These are phyloP conservation scores for Aspergillus sp. DNA, from an alignment of 2,329 filamentous ascomycete species.

Conservation along the genomic window DNA sequence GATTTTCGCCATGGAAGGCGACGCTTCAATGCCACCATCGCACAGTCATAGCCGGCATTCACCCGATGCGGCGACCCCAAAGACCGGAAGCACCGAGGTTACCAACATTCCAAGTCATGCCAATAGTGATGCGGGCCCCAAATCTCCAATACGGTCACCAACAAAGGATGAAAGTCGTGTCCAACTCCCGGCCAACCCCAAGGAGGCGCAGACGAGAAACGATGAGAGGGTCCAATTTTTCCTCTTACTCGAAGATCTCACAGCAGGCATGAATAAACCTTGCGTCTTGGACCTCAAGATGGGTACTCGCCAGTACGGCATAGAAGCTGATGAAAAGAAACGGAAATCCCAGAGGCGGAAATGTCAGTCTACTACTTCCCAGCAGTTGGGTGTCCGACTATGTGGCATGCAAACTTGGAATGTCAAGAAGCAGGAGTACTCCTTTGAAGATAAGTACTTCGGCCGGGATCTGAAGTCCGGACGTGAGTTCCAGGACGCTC, in stretches of 20 bases:
- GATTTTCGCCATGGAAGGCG: constrained; percentile 67
- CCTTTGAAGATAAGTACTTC: constrained; percentile 99
- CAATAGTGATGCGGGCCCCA: constrained; percentile 2
- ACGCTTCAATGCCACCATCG: constrained; percentile 22
- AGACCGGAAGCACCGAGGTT: constrained; percentile 1
- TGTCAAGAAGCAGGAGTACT: constrained; percentile 73
- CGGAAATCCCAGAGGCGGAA: constrained; percentile 90
- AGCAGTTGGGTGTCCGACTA: constrained; percentile 84
- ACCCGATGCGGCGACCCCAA: constrained; percentile 14
- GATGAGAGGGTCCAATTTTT: constrained; percentile 81
- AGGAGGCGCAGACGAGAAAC: constrained; percentile 62
- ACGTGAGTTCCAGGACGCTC: constrained; percentile 80
- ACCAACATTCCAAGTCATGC: background rate
- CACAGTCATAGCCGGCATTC: constrained; percentile 5
- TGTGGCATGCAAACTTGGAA: constrained; percentile 98
- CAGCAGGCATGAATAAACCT: constrained; percentile 91
- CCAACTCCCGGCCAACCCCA: constrained; percentile 66
- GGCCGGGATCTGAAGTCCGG: constrained; percentile 86
- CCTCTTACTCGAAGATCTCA: constrained; percentile 88
- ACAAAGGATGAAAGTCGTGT: constrained; percentile 20
- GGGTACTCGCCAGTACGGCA: constrained; percentile 94
- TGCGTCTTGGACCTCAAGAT: constrained; percentile 98
- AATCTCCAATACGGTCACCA: constrained; percentile 4
- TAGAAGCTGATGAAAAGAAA: constrained; percentile 89
- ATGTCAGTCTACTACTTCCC: constrained; percentile 87